A percentile compares a stretch with the other conserved stretches of the same genome.
These are phyloP conservation scores for Umbelopsis sp. DNA, from an alignment of 371 early-diverging fungal species.

Conservation along the genomic window DNA sequence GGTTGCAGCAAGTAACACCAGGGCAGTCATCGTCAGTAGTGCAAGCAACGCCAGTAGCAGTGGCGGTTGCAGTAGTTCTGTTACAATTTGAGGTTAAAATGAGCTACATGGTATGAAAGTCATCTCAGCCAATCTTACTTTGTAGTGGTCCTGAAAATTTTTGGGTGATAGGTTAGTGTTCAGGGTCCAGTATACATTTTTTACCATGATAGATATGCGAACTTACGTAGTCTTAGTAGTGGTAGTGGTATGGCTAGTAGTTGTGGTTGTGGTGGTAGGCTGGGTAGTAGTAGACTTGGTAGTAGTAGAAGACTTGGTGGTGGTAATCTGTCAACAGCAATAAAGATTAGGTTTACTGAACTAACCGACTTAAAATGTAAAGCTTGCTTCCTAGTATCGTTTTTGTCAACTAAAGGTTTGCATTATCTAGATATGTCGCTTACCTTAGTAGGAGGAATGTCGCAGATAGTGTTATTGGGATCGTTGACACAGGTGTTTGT, in stretches of 20 bases:
- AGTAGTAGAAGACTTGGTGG: slow-evolving; percentile 14
- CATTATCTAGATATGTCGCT: neutral
- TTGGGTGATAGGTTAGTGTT: no score
- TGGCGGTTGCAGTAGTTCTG: neutral
- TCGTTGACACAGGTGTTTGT: slow-evolving; percentile 14
- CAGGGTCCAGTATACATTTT: no score
- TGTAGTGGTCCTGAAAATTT: neutral
- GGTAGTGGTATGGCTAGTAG: slow-evolving; percentile 1
- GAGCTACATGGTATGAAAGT: neutral
- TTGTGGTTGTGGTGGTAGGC: slow-evolving; percentile 6
- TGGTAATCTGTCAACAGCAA: neutral
- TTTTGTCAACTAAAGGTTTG: no score
- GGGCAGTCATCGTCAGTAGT: slow-evolving; percentile 21
- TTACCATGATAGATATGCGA: no score
- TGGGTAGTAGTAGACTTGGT: neutral
- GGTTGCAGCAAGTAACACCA: slow-evolving; percentile 21
- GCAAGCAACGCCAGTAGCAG: neutral
- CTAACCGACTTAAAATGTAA: neutral
- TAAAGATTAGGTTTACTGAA: neutral
- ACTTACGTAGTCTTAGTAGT: neutral
- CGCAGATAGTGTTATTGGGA: slow-evolving; percentile 22
- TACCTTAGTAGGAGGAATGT: slow-evolving; percentile 16
- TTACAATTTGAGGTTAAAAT: neutral
- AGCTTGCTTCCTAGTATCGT: no score
- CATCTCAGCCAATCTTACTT: neutral